These are phyloP conservation scores for Citrus sp. DNA, from an alignment of 345 rosid species.

Conservation along the genomic window DNA sequence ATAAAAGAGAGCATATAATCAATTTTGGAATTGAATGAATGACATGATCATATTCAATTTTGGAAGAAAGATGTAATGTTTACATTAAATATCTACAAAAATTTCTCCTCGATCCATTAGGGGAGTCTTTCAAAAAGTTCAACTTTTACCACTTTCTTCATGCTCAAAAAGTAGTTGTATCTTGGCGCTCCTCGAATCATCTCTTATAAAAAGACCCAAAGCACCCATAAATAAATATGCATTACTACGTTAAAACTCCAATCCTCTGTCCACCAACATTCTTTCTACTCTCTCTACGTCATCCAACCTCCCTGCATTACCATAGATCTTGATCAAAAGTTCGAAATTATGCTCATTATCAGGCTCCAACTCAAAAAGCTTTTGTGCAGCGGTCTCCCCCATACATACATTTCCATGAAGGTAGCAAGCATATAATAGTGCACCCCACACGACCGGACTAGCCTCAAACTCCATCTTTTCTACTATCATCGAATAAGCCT, in stretches of 20 bases:
- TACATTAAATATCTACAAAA: no score
- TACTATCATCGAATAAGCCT: constrained; percentile 57
- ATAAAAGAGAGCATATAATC: no score
- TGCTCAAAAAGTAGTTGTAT: no score
- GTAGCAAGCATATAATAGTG: constrained; percentile 68
- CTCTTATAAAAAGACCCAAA: no score
- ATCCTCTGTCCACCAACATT: constrained; percentile 72
- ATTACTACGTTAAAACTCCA: constrained; percentile 17
- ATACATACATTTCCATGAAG: constrained; percentile 57
- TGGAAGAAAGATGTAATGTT: no score
- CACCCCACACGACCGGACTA: constrained; percentile 89
- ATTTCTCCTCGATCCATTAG: no score
- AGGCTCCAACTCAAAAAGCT: constrained; percentile 76
- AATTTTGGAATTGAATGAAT: no score
- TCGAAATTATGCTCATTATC: constrained; percentile 79
- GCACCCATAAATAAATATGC: no score
- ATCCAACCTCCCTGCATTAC: constrained; percentile 37
- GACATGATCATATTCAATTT: no score
- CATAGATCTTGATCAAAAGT: constrained; percentile 65
- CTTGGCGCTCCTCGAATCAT: no score
- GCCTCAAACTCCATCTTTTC: constrained; percentile 65
- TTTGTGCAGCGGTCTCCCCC: constrained; percentile 65
- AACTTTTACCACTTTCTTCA: no score
- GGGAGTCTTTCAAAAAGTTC: no score
- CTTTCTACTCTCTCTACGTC: constrained; percentile 58